These are phyloP conservation scores for Globisporangium nodosum DNA, from an alignment of 352 stramenopile species.

Conservation along the genomic window DNA sequence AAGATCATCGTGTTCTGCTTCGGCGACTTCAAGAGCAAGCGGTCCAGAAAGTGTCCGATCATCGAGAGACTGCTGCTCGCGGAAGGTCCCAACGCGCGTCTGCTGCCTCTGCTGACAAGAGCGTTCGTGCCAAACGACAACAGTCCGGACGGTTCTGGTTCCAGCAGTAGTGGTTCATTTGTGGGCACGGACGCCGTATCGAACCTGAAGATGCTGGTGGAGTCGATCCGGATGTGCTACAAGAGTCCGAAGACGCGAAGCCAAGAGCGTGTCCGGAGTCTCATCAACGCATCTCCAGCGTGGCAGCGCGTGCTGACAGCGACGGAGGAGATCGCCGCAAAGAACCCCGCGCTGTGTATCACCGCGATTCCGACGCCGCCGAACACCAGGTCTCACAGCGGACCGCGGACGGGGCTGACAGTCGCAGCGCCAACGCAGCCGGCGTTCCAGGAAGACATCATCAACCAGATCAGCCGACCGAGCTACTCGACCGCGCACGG, in stretches of 20 bases:
- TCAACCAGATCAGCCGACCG: conserved; percentile 83
- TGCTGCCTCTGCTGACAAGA: conserved; percentile 55
- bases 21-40: conserved; percentile 85
- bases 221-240: conserved; percentile 73
- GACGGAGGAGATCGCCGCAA: conserved; percentile 39
- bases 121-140: conserved; percentile 23
- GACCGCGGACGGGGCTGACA: conserved; percentile 5
- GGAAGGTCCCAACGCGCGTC: conserved; percentile 40
- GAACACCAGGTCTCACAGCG: conserved; percentile 16
- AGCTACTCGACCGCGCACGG: conserved; percentile 78
- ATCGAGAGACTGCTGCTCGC: conserved; percentile 60
- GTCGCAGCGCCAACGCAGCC: conserved; percentile 36
- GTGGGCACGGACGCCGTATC: conserved; percentile 61
- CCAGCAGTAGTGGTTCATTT: conserved; percentile 9
- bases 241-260: conserved; percentile 67
- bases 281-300: conserved; percentile 38
- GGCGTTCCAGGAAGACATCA: conserved; percentile 84
- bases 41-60: conserved; percentile 73
- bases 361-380: conserved; percentile 39
- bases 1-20: conserved; percentile 84
- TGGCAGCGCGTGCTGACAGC: conserved; percentile 55
- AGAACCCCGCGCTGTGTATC: conserved; percentile 52
- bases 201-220: conserved; percentile 80
- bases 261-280: conserved; percentile 56
- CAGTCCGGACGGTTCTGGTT: not conserved